phyloP scores from a whole-genome alignment of 306 rosid genomes.

The Lagenaria siceraria region DNA sequence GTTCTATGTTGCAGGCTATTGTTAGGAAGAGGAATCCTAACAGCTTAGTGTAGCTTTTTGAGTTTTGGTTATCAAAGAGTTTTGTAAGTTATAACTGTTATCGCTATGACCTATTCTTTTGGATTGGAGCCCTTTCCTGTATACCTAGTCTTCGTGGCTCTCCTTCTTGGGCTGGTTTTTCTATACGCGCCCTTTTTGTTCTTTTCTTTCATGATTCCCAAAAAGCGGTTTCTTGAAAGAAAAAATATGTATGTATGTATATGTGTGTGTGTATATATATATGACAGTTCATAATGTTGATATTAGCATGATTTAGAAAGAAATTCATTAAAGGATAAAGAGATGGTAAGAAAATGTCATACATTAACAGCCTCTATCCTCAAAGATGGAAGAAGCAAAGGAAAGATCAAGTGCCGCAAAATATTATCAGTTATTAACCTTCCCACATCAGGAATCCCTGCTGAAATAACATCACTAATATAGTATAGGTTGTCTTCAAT shows the following conservation, averaged over 20 bases:
- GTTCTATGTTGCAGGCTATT: no score
- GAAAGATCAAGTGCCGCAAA: constrained; percentile 68
- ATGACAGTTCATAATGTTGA: background rate
- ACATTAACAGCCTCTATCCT: constrained; percentile 38
- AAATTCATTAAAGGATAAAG: background rate
- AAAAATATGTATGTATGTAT: background rate
- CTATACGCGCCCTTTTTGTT: background rate
- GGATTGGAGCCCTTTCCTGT: background rate
- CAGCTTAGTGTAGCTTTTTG: no score
- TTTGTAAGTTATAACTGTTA: background rate
- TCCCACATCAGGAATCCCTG: constrained; percentile 93
- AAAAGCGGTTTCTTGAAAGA: background rate
- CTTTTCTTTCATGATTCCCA: background rate
- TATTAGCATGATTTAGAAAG: background rate
- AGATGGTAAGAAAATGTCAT: constrained; percentile 20
- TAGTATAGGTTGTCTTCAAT: constrained; percentile 93
- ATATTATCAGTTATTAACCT: constrained; percentile 60
- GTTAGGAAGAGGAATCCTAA: no score
- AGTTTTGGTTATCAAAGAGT: no score
- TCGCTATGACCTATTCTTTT: background rate
- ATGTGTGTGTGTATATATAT: no score
- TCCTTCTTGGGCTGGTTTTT: background rate
- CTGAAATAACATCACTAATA: constrained; percentile 78
- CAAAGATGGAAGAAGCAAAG: constrained; percentile 77
- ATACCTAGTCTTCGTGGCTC: background rate